A percentile compares a stretch with the other conserved stretches of the same genome.
Conservation (phyloP, 305 asterid species). For the Salvia sclarea region DNA sequence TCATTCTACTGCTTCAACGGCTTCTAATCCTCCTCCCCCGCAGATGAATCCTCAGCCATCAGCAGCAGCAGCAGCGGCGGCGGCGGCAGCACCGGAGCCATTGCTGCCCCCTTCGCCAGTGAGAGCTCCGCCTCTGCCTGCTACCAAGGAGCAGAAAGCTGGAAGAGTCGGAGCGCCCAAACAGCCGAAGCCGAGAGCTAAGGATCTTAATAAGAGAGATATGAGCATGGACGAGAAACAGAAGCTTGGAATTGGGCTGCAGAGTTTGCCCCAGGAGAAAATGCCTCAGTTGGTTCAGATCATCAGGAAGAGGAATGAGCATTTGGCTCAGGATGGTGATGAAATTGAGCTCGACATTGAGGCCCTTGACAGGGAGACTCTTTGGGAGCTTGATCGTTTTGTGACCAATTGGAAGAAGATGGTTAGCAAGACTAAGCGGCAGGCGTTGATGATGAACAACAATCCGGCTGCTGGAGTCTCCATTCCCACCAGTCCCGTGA, state of each 20-base stretch:
- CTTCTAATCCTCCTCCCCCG: slow-evolving; percentile 51
- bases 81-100: slow-evolving; percentile 33
- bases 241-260: slow-evolving; percentile 87
- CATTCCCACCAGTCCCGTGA: slow-evolving; percentile 46
- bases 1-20: slow-evolving; percentile 78
- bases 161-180: slow-evolving; percentile 41
- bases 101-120: slow-evolving; percentile 54
- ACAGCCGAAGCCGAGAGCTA: slow-evolving; percentile 92
- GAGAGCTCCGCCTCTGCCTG: slow-evolving; percentile 46
- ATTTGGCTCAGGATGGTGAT: slow-evolving; percentile 92
- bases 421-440: slow-evolving; percentile 92
- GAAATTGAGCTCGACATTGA: slow-evolving; percentile 98
- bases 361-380: slow-evolving; percentile 90
- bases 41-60: slow-evolving; percentile 29
- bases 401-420: slow-evolving; percentile 96
- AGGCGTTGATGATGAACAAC: slow-evolving; percentile 61
- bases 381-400: slow-evolving; percentile 96
- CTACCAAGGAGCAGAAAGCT: slow-evolving; percentile 42
- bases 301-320: slow-evolving; percentile 81
- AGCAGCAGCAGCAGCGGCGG: slow-evolving; percentile 33
- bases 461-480: slow-evolving; percentile 44
- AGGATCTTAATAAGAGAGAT: slow-evolving; percentile 83
- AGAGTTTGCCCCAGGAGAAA: slow-evolving; percentile 90
- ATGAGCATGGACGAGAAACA: slow-evolving; percentile 97
- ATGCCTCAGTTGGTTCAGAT: slow-evolving; percentile 93